Percentiles rank a stretch among this genome's conserved stretches.
phyloP scores from a whole-genome alignment of 2,329 filamentous ascomycete species.

The Endocalyx cinctus region DNA sequence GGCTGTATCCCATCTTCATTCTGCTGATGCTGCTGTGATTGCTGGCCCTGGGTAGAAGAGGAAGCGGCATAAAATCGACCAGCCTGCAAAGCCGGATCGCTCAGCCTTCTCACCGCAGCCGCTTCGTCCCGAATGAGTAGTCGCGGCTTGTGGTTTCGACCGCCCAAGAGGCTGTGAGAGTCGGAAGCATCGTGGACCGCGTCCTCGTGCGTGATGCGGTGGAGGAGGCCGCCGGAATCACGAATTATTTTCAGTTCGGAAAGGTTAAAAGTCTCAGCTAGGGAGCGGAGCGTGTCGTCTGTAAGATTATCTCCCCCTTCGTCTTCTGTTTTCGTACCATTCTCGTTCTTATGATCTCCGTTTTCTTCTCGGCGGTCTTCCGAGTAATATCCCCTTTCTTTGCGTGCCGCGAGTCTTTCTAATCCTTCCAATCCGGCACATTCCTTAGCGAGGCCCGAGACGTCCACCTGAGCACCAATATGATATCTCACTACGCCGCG shows the following conservation, averaged over 20 bases:
- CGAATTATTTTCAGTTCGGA: constrained; percentile 62
- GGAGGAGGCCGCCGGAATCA: constrained; percentile 59
- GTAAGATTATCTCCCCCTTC: not conserved
- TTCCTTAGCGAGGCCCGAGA: constrained; percentile 64
- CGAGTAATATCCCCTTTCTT: too few species aligned
- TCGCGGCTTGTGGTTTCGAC: constrained; percentile 35
- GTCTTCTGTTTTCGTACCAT: not conserved
- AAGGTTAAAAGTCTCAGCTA: constrained; percentile 67
- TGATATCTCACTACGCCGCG: constrained; percentile 62
- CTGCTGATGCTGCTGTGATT: too few species aligned
- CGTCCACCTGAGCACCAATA: constrained; percentile 68
- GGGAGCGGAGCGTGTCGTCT: constrained; percentile 59
- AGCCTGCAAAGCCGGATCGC: constrained; percentile 7
- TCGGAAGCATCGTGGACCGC: constrained; percentile 30
- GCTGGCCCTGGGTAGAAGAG: constrained; percentile 6
- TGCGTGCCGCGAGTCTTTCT: constrained; percentile 37
- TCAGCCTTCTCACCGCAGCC: constrained; percentile 12
- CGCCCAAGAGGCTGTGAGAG: too few species aligned
- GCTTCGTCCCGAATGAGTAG: constrained; percentile 36
- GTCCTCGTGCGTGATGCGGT: constrained; percentile 37
- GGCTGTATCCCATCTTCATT: too few species aligned
- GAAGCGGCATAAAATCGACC: too few species aligned
- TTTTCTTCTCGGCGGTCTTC: constrained; percentile 8
- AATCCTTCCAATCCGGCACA: constrained; percentile 61
- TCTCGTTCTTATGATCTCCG: not conserved